Evolutionary conservation across 1,139 yeast species (phyloP), one percentile per base, ranked within the genome.

Genomic region (Nadsonia starkeyi-henricii): DNA sequence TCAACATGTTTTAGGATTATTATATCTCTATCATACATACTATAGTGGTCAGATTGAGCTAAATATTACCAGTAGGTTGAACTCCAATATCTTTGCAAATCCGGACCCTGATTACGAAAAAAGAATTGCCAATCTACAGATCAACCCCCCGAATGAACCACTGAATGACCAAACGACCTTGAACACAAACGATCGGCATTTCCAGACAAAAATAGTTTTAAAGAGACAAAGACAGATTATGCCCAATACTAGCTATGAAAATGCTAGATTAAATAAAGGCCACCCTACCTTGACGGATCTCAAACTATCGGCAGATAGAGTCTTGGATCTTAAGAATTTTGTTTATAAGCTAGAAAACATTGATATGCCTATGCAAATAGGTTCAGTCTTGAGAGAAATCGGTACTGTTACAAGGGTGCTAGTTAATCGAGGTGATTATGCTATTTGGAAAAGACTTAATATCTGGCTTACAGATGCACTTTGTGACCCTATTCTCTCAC

Each of bases 1-100:
- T 13, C 57, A 58, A 8, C 59, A 63, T n/a, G 51, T 71, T 4
- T 53, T 57, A 9, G 65, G 62, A 0, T 52, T 69, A 23, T 49
- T 67, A 3, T 37, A 58, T 17, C 51, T 62, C 2, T 67, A 60
- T 51, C 59, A 58, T 48, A 60, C 58, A 23, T 62, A 53, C 51
- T 57, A 52, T 42, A 71, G 65, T 2, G 54, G 46, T 30, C 53
- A 55, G 21, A 57, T 61, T 30, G 54, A 58, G 36, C 59, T 33
- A 58, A 39, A 54, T 53, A 5, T 53, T 61, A 26, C 64, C 63
- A 1, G 47, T 50, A 3, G 54, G 63, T 1, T 51, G 58, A 7
- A 53, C 58, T 2, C 54, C 52, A 5, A 51, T 61, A 15, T 39
- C 39, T 66, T 64, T 51, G 44, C 48, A 4, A 60, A 58, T 39